Percentiles rank a stretch among this genome's conserved stretches.
Conservation (phyloP, 768 basidiomycete genomes). For the Exidia glandulosa region DNA sequence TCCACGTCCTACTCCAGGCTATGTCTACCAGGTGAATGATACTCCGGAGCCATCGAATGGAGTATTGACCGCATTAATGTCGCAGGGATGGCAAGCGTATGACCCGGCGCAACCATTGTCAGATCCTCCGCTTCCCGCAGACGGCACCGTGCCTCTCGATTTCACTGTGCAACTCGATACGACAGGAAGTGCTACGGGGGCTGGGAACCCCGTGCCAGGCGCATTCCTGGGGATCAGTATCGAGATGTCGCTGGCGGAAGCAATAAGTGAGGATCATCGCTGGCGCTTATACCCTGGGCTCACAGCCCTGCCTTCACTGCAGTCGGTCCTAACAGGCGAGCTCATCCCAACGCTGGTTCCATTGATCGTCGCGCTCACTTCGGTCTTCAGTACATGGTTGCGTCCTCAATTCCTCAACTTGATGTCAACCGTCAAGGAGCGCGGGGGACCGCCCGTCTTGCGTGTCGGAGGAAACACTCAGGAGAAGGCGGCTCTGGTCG, state of each 20-base stretch:
- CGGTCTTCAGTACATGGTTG: slow-evolving; percentile 16
- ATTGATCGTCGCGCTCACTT: background rate
- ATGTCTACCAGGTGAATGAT: background rate
- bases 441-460: slow-evolving; percentile 30
- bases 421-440: slow-evolving; percentile 29
- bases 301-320: too few relatives aligned
- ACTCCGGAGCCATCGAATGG: too few relatives aligned
- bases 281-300: too few relatives aligned
- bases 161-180: too few relatives aligned
- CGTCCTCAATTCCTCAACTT: slow-evolving; percentile 37
- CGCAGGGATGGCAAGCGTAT: too few relatives aligned
- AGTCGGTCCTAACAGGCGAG: background rate
- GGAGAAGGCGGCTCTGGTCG: slow-evolving; percentile 26
- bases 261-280: too few relatives aligned
- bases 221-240: slow-evolving; percentile 50
- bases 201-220: slow-evolving; percentile 33
- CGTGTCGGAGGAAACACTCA: slow-evolving; percentile 44
- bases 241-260: slow-evolving; percentile 51
- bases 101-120: too few relatives aligned
- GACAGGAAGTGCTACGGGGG: too few relatives aligned
- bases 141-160: too few relatives aligned
- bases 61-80: too few relatives aligned
- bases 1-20: background rate
- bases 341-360: background rate
- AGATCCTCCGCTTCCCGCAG: too few relatives aligned